A percentile compares a stretch with the other conserved stretches of the same genome.
Conservation (phyloP, 768 basidiomycete species). For the Sporobolomyces phaffii region DNA sequence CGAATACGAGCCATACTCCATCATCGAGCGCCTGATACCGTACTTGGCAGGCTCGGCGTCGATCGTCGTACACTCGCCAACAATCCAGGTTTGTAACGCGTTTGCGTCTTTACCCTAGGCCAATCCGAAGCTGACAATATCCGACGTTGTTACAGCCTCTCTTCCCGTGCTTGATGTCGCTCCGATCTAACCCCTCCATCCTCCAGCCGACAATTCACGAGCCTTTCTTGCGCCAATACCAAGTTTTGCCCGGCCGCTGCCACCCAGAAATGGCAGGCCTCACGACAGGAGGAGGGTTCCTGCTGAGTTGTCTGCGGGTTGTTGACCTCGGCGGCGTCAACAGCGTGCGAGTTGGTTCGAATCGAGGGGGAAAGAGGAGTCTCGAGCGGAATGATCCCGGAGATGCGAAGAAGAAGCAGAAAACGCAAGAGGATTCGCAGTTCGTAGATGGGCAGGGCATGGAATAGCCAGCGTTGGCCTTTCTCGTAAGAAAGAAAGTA, state of each 20-base stretch:
- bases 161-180: constrained; percentile 65
- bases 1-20: constrained; percentile 75
- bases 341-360: not conserved
- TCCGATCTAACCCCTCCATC: constrained; percentile 63
- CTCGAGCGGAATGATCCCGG: not conserved
- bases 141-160: constrained; percentile 55
- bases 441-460: no score
- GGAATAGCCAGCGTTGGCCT: no score
- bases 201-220: constrained; percentile 77
- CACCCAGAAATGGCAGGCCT: constrained; percentile 91
- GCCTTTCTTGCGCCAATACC: constrained; percentile 80
- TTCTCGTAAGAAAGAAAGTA: no score
- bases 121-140: no score
- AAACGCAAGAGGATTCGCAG: no score
- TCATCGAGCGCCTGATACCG: constrained; percentile 65
- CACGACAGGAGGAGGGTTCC: constrained; percentile 71
- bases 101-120: not conserved
- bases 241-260: constrained; percentile 90
- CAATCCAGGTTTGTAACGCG: constrained; percentile 59
- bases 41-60: constrained; percentile 79
- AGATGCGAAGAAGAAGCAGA: not conserved
- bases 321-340: constrained; percentile 15
- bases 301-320: constrained; percentile 79
- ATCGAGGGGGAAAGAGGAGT: not conserved
- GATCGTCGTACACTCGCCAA: constrained; percentile 78